Conservation (phyloP, 306 rosid genomes). For the Quercus agrifolia region DNA sequence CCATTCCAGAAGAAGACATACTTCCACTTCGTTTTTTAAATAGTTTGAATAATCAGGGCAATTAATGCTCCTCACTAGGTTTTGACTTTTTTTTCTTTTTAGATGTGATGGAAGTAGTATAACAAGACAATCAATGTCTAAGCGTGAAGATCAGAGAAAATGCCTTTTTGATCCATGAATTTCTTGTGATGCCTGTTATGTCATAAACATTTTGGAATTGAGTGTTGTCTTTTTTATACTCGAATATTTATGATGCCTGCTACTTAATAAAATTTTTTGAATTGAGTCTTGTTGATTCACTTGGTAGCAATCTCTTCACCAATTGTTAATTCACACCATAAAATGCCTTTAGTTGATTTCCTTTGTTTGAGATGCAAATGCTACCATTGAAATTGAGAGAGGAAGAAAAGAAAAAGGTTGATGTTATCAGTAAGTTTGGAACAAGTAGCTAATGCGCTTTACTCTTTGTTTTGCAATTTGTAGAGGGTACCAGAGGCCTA, state of each 20-base stretch:
- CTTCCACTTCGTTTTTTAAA: background rate
- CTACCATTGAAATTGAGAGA: background rate
- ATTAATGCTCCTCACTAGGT: background rate
- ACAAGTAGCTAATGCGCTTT: background rate
- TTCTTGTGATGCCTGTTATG: background rate
- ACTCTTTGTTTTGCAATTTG: constrained; percentile 1
- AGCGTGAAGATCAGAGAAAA: background rate
- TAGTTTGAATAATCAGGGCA: background rate
- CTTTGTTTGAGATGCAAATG: background rate
- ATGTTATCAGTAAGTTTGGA: constrained; percentile 6
- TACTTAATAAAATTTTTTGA: background rate
- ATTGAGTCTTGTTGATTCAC: background rate
- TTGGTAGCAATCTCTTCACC: background rate
- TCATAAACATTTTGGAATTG: background rate
- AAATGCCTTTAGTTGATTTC: background rate
- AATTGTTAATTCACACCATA: background rate
- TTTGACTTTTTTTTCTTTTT: background rate
- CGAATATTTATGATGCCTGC: background rate
- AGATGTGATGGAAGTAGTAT: background rate
- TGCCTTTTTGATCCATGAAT: background rate
- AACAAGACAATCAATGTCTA: background rate
- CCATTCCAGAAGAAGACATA: background rate
- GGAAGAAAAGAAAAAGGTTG: background rate
- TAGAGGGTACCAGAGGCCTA: constrained; percentile 78
- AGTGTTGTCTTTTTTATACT: no score